Base-by-base conservation (phyloP, 1,284 basidiomycete species). In the Peniophora sp. region DNA sequence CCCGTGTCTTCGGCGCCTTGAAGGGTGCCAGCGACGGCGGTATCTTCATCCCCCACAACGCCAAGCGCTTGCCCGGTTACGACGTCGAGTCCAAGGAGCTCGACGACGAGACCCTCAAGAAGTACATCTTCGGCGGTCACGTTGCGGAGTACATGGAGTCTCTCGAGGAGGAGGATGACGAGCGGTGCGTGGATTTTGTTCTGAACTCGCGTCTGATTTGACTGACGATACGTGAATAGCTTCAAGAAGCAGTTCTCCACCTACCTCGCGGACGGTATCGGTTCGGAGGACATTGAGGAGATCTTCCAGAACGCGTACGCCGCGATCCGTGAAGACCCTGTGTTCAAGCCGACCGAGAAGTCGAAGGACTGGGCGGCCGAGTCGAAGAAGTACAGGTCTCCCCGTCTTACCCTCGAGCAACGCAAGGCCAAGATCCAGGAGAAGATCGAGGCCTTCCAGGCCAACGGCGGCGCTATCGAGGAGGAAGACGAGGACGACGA, bases 141-240 rank as follows among this genome's bases (percentile, higher is more conserved):
- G 87, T 99, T 55, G 92, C 97, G 56, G 97, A 99, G 74, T 99
- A 98, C 81, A 99, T 99, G 97, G 93, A 99, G 77, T 89, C 85
- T 49, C 78, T 99, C 54, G 97, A 99, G 77, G 97, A 99, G 81
- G 97, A 99, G 76, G 97, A 99, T 69, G 97, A 98, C 66, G 96
- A 98, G 75, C 81, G 94, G 81, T 82, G 60, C 56, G 78, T 66
- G n/a, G n/a, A 14, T 11, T 35, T 19, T 36, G 17, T 32, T 16
- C 14, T 22, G 45, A 22, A 10, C 20, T 3, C 44, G 14, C 41
- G 38, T 19, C 11, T 19, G n/a, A 38, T 36, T 23, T 32, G 23
- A 45, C 47, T 45, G 20, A 20, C 27, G 32, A 43, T 50, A 32
- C 45, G 24, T 12, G 27, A 32, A 35, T 46, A 92, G 90, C 64